A percentile compares a stretch with the other conserved stretches of the same genome.
phyloP scores from a whole-genome alignment of 768 basidiomycete species.

The Leccinum truebloodii region DNA sequence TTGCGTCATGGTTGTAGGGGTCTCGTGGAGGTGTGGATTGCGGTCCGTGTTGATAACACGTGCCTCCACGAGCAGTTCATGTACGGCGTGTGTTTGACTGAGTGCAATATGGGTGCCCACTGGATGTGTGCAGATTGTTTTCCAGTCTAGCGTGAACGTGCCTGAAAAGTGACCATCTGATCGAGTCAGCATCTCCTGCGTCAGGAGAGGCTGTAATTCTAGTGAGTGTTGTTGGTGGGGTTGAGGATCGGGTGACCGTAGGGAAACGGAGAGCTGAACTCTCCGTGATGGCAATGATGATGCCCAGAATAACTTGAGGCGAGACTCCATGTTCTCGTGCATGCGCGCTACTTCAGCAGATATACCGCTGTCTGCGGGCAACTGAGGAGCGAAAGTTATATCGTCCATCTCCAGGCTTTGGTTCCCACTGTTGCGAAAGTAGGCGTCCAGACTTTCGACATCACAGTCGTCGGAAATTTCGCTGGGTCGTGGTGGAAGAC shows the following conservation, averaged over 20 bases:
- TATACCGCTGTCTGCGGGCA: slow-evolving; percentile 20
- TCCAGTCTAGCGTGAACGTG: slow-evolving; percentile 66
- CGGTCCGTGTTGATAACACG: slow-evolving; percentile 45
- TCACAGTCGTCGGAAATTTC: slow-evolving; percentile 65
- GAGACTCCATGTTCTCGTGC: slow-evolving; percentile 74
- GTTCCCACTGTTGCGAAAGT: slow-evolving; percentile 39
- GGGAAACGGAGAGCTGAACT: slow-evolving; percentile 63
- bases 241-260: slow-evolving; percentile 26
- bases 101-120: slow-evolving; percentile 57
- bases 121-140: slow-evolving; percentile 63
- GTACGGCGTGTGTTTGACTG: slow-evolving; percentile 41
- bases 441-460: slow-evolving; percentile 53
- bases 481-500: slow-evolving; percentile 55
- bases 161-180: slow-evolving; percentile 75
- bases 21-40: slow-evolving; percentile 39
- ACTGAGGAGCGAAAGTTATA: slow-evolving; percentile 16
- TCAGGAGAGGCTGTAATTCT: slow-evolving; percentile 48
- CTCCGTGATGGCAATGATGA: slow-evolving; percentile 63
- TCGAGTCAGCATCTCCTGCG: slow-evolving; percentile 53
- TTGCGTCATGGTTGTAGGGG: slow-evolving; percentile 27
- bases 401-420: slow-evolving; percentile 24
- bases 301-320: slow-evolving; percentile 82
- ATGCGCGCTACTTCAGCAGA: slow-evolving; percentile 48
- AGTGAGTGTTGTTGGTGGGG: slow-evolving; percentile 30
- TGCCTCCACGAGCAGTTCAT: slow-evolving; percentile 58